Evolutionary conservation across 768 basidiomycete genomes (phyloP).

Genomic region (Tremella fuciformis): DNA sequence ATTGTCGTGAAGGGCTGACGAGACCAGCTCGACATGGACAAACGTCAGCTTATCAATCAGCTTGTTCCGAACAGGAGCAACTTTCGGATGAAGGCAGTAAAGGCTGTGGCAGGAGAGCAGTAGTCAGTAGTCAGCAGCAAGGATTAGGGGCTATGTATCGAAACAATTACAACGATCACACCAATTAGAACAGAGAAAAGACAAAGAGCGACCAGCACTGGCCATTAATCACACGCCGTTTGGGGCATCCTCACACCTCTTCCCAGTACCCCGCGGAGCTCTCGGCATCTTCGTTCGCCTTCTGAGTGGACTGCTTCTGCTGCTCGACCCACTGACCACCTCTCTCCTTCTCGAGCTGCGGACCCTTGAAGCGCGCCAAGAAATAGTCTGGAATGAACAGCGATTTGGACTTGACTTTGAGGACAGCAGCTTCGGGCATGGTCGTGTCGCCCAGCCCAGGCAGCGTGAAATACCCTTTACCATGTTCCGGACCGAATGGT

Average conservation of each 20-base stretch:
- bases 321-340: too few species aligned
- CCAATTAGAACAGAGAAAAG: too few species aligned
- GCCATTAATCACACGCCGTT: too few species aligned
- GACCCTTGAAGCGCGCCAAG: constrained; percentile 65
- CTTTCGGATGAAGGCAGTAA: constrained; percentile 21
- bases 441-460: constrained; percentile 82
- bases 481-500: constrained; percentile 27
- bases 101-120: constrained; percentile 14
- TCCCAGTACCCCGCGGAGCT: too few species aligned
- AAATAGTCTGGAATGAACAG: constrained; percentile 72
- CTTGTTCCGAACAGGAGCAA: constrained; percentile 28
- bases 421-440: constrained; percentile 90
- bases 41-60: constrained; percentile 34
- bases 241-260: too few species aligned
- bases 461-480: constrained; percentile 25
- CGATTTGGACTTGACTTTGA: constrained; percentile 78
- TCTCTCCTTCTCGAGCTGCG: constrained; percentile 1
- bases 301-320: too few species aligned
- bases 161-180: too few species aligned
- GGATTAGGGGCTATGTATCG: too few species aligned
- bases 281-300: too few species aligned
- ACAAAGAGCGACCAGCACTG: too few species aligned
- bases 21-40: constrained; percentile 28
- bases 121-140: too few species aligned
- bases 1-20: not conserved